Evolutionary conservation across 345 rosid species (phyloP).

Genomic region (Theobroma cacao): DNA sequence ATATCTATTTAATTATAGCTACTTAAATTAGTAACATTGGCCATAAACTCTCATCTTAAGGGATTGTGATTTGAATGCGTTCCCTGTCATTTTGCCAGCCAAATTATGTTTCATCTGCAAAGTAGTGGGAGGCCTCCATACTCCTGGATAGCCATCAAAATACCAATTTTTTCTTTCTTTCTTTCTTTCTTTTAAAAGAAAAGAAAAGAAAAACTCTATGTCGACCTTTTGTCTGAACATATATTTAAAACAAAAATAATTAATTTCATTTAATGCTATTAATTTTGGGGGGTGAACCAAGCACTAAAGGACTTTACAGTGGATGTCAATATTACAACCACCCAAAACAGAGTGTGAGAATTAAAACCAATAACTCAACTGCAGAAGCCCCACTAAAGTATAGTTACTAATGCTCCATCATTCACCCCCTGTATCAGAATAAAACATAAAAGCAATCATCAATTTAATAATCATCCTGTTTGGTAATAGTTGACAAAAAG

Average conservation of each 20-base stretch:
- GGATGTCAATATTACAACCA: neutral
- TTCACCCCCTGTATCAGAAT: neutral
- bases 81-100: conserved; percentile 3
- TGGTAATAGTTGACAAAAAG: conserved; percentile 21
- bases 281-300: neutral
- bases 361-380: neutral
- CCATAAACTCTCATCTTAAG: neutral
- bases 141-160: neutral
- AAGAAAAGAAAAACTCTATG: neutral
- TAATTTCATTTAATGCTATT: neutral
- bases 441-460: conserved; percentile 7
- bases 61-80: neutral
- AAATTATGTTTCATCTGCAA: neutral
- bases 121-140: conserved; percentile 11
- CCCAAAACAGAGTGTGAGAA: neutral
- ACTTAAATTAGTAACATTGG: neutral
- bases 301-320: neutral
- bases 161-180: neutral
- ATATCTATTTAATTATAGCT: neutral
- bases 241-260: neutral
- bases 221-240: neutral
- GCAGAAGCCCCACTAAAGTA: conserved; percentile 12
- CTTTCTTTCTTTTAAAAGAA: neutral
- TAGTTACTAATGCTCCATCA: conserved; percentile 1
- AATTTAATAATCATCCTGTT: conserved; percentile 17